These are phyloP conservation scores for Penicillium paradoxum DNA, from an alignment of 495 filamentous ascomycete genomes.

Conservation along the genomic window DNA sequence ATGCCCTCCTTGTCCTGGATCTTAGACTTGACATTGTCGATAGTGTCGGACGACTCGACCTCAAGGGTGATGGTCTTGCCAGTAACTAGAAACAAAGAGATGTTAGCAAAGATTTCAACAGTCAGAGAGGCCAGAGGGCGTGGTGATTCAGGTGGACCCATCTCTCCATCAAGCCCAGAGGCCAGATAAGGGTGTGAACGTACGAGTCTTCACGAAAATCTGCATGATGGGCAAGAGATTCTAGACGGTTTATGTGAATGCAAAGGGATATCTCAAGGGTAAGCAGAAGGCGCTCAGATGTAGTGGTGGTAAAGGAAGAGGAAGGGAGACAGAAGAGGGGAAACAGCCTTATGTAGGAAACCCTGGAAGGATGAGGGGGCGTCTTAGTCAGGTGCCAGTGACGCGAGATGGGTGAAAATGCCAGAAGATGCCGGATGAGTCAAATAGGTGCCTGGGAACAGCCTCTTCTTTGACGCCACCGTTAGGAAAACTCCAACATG, in stretches of 20 bases:
- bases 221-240: constrained; percentile 58
- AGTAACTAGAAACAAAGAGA: constrained; percentile 49
- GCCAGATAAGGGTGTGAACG: constrained; percentile 41
- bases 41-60: constrained; percentile 96
- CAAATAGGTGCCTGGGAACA: constrained; percentile 17
- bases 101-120: constrained; percentile 13
- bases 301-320: constrained; percentile 3
- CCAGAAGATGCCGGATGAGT: constrained; percentile 22
- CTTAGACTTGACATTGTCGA: constrained; percentile 99
- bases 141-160: too few species aligned
- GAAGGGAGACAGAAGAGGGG: constrained; percentile 8
- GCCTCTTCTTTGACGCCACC: constrained; percentile 24
- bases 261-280: background rate
- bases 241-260: constrained; percentile 15
- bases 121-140: background rate
- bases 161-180: too few species aligned
- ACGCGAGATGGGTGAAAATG: constrained; percentile 17
- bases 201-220: constrained; percentile 97
- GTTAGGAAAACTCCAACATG: constrained; percentile 7
- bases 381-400: constrained; percentile 36
- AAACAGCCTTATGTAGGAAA: constrained; percentile 28
- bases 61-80: constrained; percentile 99
- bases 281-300: background rate
- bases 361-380: constrained; percentile 28
- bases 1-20: constrained; percentile 99